Conservation (phyloP, 1,139 yeast genomes). For the Suhomyces panamericanus region DNA sequence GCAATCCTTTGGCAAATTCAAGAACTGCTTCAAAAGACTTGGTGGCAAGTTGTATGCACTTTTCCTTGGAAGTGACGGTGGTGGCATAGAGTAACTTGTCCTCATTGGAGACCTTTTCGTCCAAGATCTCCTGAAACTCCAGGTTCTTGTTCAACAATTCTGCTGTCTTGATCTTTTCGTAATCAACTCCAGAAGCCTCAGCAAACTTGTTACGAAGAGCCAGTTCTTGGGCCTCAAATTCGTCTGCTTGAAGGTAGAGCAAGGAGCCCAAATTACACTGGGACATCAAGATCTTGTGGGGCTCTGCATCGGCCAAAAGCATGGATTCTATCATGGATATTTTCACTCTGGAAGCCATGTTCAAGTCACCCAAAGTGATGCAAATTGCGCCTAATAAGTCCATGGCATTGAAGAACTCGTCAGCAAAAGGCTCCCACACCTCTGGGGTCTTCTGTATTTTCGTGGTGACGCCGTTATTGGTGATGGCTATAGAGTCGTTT, state of each 20-base stretch:
- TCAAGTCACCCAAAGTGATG: constrained; percentile 63
- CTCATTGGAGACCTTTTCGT: constrained; percentile 9
- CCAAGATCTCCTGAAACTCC: constrained; percentile 13
- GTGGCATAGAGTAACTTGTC: constrained; percentile 24
- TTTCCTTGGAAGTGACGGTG: constrained; percentile 30
- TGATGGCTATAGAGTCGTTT: constrained; percentile 20
- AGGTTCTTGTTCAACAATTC: constrained; percentile 2
- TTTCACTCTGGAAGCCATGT: constrained; percentile 62
- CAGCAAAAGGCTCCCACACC: constrained; percentile 71
- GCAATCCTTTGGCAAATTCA: constrained; percentile 52
- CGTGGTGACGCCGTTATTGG: constrained; percentile 21
- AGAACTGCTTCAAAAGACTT: constrained; percentile 56
- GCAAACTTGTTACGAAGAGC: constrained; percentile 29
- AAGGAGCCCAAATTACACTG: constrained; percentile 75
- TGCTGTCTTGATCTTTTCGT: constrained; percentile 22
- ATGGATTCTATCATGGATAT: constrained; percentile 71
- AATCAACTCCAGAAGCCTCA: constrained; percentile 26
- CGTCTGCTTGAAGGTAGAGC: constrained; percentile 69
- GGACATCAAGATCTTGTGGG: constrained; percentile 62
- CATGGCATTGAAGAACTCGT: constrained; percentile 73
- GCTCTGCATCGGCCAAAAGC: constrained; percentile 68
- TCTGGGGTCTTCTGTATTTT: constrained; percentile 37
- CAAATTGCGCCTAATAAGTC: constrained; percentile 70
- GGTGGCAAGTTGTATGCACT: constrained; percentile 45
- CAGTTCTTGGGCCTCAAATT: constrained; percentile 53